Evolutionary conservation across 352 stramenopile genomes (phyloP), one percentile per base, ranked within the genome.

Genomic region (Pythium pyrilobum): DNA sequence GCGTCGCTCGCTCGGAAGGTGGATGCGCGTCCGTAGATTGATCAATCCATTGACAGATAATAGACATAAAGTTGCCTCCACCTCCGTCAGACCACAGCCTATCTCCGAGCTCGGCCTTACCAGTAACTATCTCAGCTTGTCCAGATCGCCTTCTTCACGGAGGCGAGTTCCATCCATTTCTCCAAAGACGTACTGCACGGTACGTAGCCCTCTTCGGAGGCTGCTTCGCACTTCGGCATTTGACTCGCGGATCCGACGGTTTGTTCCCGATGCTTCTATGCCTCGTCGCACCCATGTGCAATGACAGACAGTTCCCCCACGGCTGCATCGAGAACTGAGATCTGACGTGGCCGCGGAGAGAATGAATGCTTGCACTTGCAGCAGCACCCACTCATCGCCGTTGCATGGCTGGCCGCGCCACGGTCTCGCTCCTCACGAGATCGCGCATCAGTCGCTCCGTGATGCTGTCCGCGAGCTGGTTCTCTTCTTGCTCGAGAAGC

Each of bases 251-350:
- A 56, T 42, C 50, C 36, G 58, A 66, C 50, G 51, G 27, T 28
- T 18, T 31, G 24, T 23, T 29, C 13, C n/a, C 24, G 10, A 20
- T 28, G 20, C 0, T 6, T 16, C 11, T 31, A 8, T 43, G n/a
- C 12, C 36, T 1, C 0, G 9, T 13, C 16, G 0, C 4, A 29
- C 49, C 29, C 50, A 58, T 60, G 33, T 60, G 24, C 41, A 5
- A 23, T 38, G 10, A 28, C 21, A 29, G 15, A 18, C 33, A 32
- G 10, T 50, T 27, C 27, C 2, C 28, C 20, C 56, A 65, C 57
- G 57, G 37, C 57, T 39, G 57, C 48, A 65, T 59, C 57, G 21
- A 39, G 12, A 23, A 24, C 42, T 65, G 49, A 65, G 49, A 56
- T 59, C 57, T 59, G 57, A 65, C 57, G 57, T 65, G 57, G 56